These are phyloP conservation scores for Pilobolus umbonatus DNA, from an alignment of 192 early-diverging fungal genomes.

Conservation along the genomic window DNA sequence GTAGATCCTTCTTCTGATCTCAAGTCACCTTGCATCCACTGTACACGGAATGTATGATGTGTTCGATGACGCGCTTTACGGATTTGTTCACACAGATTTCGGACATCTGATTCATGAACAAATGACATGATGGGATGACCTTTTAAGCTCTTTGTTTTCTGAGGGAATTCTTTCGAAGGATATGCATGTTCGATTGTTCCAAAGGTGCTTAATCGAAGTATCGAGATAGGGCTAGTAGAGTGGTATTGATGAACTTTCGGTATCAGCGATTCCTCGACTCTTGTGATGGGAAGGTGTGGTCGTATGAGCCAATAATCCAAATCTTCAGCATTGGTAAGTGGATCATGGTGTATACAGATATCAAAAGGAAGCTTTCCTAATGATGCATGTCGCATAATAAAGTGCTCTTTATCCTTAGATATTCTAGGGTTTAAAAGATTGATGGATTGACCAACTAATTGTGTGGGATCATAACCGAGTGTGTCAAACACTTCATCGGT, in stretches of 20 bases:
- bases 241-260: no score
- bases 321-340: conserved; percentile 8
- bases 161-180: conserved; percentile 10
- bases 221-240: neutral
- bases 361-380: conserved; percentile 3
- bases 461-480: conserved; percentile 13
- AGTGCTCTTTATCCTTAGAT: neutral
- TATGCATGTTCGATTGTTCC: conserved; percentile 21
- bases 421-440: neutral
- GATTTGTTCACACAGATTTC: conserved; percentile 2
- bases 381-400: conserved; percentile 6
- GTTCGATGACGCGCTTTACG: neutral
- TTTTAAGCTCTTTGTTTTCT: neutral
- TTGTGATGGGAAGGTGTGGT: neutral
- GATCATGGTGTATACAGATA: conserved; percentile 22
- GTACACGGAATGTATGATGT: conserved; percentile 10
- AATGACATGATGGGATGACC: conserved; percentile 25
- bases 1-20: neutral
- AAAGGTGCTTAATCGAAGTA: conserved; percentile 19
- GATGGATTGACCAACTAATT: conserved; percentile 1
- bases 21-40: neutral
- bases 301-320: conserved; percentile 21
- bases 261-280: neutral
- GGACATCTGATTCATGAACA: conserved; percentile 21
- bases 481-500: conserved; percentile 20